A percentile compares a stretch with the other conserved stretches of the same genome.
phyloP scores from a whole-genome alignment of 1,284 basidiomycete species.

The Fomitopsis schrenkii region DNA sequence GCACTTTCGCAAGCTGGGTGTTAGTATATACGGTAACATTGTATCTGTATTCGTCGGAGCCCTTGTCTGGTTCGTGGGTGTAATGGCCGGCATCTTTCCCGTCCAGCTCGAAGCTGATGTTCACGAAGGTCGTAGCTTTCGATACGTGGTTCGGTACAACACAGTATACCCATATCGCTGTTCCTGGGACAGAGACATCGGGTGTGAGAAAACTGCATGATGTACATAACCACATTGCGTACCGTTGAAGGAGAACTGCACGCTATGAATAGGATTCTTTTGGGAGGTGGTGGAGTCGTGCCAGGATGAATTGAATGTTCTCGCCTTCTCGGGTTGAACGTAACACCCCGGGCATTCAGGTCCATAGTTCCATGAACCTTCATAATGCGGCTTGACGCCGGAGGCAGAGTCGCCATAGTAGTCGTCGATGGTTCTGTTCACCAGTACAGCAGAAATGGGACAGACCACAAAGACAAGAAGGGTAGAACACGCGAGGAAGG shows the following conservation, averaged over 20 bases:
- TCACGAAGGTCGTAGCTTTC: neutral
- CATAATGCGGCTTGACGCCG: constrained; percentile 11
- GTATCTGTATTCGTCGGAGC: neutral
- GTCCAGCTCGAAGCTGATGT: neutral
- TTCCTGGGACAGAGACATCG: neutral
- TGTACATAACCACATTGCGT: neutral
- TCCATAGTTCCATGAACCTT: constrained; percentile 7
- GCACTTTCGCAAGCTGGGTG: neutral
- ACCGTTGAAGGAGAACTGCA: neutral
- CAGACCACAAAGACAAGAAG: too few relatives aligned
- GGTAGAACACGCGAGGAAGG: too few relatives aligned
- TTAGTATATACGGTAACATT: neutral
- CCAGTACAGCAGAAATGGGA: too few relatives aligned
- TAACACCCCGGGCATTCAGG: neutral
- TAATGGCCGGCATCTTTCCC: neutral
- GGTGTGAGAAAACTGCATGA: neutral
- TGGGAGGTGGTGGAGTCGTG: neutral
- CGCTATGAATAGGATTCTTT: neutral
- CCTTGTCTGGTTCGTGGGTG: neutral
- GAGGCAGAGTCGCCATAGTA: constrained; percentile 5
- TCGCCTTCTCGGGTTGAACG: neutral
- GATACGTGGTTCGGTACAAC: neutral
- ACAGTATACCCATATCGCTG: constrained; percentile 2
- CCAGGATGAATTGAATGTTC: neutral
- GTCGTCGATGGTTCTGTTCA: too few relatives aligned